Evolutionary conservation across 2,329 filamentous ascomycete species (phyloP), one percentile per base, ranked within the genome.

Genomic region (Calonectria pauciramosa): DNA sequence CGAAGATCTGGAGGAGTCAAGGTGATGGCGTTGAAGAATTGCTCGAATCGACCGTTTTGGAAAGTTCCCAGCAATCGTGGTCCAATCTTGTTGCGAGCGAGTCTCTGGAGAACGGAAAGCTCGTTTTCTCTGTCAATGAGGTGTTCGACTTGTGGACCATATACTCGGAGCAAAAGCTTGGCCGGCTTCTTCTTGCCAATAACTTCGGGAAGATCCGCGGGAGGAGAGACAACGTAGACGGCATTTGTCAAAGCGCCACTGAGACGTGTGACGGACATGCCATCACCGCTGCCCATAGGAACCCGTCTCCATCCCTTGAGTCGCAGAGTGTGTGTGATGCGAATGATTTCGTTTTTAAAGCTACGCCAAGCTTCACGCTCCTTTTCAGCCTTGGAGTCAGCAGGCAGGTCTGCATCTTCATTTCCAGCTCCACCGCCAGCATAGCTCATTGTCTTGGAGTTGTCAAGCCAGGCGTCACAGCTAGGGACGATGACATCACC

Each of bases 161-260:
- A 99, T 73, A 99, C 94, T 49, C 97, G 94, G 23, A 99, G 89
- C 0, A 99, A 89, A 2, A 99, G 88, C 84, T 98, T 98, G 4
- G 86, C 84, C 0, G 91, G 90, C 28, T 79, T 82, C 76, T 86
- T 89, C 80, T 86, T 89, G 66, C 86, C 84, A 14, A 77, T 86
- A 68, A 80, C 32, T 77, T 84, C 70, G 80, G 80, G 75, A 14
- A 96, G 79, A 44, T 94, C 89, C 49, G 91, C 87, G 0, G 96
- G 96, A 2, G 96, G 96, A 1, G 92, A 94, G 28, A 99, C 96
- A 66, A 98, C 96, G 82, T 99, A 99, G 44, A 99, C 96, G 14
- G 96, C 96, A 83, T 99, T 99, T 26, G 97, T 99, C 78, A 99
- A 86, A 11, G 97, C 97, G 75, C 97, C 97, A 83, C 96, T 98